These are phyloP conservation scores for Ceratocystis papillata DNA, from an alignment of 2,329 filamentous ascomycete species.

Conservation along the genomic window DNA sequence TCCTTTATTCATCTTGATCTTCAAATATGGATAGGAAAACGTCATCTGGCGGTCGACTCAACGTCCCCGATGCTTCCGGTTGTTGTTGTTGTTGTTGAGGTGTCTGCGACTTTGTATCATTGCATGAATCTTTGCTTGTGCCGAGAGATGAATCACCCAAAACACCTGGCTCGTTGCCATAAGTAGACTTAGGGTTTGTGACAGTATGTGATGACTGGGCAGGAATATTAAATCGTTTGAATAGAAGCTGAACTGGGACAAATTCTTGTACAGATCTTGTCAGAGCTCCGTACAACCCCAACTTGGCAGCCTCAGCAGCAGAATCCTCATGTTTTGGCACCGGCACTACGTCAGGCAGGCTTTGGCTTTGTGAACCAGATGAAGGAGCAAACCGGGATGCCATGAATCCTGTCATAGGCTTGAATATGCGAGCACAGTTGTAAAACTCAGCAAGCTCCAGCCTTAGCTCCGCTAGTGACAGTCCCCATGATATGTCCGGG, in stretches of 20 bases:
- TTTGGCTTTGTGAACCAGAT: conserved; percentile 30
- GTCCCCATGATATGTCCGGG: conserved; percentile 34
- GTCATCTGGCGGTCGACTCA: conserved; percentile 19
- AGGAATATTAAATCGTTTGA: conserved; percentile 86
- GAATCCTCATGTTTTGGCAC: conserved; percentile 46
- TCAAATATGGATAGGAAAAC: conserved; percentile 25
- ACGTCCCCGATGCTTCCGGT: not conserved
- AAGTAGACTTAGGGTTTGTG: not conserved
- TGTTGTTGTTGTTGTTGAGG: not conserved
- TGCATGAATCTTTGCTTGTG: not conserved
- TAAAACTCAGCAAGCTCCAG: conserved; percentile 69
- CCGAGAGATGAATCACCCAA: not conserved
- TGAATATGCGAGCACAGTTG: conserved; percentile 61
- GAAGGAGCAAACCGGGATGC: conserved; percentile 81
- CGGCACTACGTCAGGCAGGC: conserved; percentile 31
- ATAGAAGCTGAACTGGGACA: conserved; percentile 72
- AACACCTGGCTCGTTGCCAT: not conserved
- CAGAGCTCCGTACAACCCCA: conserved; percentile 88
- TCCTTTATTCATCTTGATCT: conserved; percentile 15
- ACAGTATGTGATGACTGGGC: conserved; percentile 48
- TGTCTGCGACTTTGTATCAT: not conserved
- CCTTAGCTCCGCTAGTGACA: conserved; percentile 52
- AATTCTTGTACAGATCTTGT: conserved; percentile 64
- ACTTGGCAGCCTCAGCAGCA: conserved; percentile 71
- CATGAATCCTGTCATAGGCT: conserved; percentile 84